These are phyloP conservation scores for Psilocybe cubensis DNA, from an alignment of 768 basidiomycete species.

Conservation along the genomic window DNA sequence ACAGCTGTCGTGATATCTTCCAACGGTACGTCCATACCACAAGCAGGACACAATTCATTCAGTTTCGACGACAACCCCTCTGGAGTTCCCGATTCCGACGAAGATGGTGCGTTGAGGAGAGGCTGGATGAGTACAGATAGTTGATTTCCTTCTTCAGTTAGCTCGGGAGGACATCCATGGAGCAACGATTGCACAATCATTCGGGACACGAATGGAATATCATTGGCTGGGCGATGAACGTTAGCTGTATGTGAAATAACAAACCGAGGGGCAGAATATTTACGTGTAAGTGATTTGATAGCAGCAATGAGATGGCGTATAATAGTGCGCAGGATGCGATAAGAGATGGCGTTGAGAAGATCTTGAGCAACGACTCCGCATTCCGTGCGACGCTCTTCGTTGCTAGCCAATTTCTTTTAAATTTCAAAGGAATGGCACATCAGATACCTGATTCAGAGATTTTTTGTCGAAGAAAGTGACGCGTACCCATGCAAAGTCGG, in stretches of 20 bases:
- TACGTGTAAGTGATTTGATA: slow-evolving; percentile 46
- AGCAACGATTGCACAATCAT: slow-evolving; percentile 63
- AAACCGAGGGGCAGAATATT: slow-evolving; percentile 20
- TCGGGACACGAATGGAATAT: slow-evolving; percentile 68
- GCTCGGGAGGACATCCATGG: slow-evolving; percentile 47
- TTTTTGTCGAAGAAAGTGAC: neutral
- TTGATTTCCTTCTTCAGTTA: slow-evolving; percentile 36
- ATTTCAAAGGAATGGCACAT: neutral
- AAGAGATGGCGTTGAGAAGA: slow-evolving; percentile 55
- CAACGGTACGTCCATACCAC: slow-evolving; percentile 61
- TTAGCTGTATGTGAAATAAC: neutral
- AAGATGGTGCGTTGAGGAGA: slow-evolving; percentile 14
- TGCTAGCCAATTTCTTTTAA: slow-evolving; percentile 50
- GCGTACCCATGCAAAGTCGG: slow-evolving; percentile 54
- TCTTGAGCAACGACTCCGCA: slow-evolving; percentile 57
- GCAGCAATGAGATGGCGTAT: slow-evolving; percentile 60
- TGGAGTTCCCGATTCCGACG: neutral
- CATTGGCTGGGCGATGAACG: slow-evolving; percentile 44
- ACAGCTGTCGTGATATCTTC: slow-evolving; percentile 60
- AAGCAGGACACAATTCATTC: slow-evolving; percentile 78
- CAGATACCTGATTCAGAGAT: neutral
- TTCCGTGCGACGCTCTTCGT: slow-evolving; percentile 35
- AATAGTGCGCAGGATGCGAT: slow-evolving; percentile 55
- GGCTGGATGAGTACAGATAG: slow-evolving; percentile 32
- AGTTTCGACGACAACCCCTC: slow-evolving; percentile 41